Percentiles rank a stretch among this genome's conserved stretches.
These are phyloP conservation scores for Hypericum perforatum DNA, from an alignment of 345 rosid species.

Conservation along the genomic window DNA sequence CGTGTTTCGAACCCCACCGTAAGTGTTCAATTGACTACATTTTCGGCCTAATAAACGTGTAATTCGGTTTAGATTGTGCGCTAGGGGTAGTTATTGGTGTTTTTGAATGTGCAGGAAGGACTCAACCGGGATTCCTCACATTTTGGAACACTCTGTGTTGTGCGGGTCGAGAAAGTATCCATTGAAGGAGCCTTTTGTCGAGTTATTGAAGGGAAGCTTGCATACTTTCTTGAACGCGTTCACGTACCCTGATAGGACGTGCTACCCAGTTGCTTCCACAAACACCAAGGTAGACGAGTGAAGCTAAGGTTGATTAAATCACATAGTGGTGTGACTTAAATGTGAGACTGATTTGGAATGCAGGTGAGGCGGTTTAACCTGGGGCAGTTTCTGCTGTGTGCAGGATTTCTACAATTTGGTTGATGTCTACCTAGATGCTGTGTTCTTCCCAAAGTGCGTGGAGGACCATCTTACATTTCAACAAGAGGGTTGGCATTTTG, in stretches of 20 bases:
- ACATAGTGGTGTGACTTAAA: background rate
- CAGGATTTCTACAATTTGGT: slow-evolving; percentile 97
- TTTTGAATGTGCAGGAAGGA: slow-evolving; percentile 51
- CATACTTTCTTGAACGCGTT: slow-evolving; percentile 90
- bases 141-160: slow-evolving; percentile 88
- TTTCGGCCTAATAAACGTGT: background rate
- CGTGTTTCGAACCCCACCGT: slow-evolving; percentile 90
- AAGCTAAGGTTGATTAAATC: background rate
- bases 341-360: no score
- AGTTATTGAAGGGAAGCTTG: slow-evolving; percentile 85
- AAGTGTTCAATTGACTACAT: slow-evolving; percentile 18
- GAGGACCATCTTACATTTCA: slow-evolving; percentile 84
- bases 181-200: slow-evolving; percentile 95
- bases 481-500: slow-evolving; percentile 99
- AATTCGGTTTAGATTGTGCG: background rate
- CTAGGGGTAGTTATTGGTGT: background rate
- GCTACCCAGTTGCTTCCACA: slow-evolving; percentile 97
- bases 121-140: slow-evolving; percentile 98
- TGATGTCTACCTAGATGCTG: slow-evolving; percentile 94
- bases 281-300: slow-evolving; percentile 54
- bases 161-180: slow-evolving; percentile 98
- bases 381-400: background rate
- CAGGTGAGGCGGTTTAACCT: no score
- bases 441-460: slow-evolving; percentile 93
- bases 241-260: slow-evolving; percentile 95